phyloP scores from a whole-genome alignment of 164 flowering plant genomes.

The Taxillus chinensis region DNA sequence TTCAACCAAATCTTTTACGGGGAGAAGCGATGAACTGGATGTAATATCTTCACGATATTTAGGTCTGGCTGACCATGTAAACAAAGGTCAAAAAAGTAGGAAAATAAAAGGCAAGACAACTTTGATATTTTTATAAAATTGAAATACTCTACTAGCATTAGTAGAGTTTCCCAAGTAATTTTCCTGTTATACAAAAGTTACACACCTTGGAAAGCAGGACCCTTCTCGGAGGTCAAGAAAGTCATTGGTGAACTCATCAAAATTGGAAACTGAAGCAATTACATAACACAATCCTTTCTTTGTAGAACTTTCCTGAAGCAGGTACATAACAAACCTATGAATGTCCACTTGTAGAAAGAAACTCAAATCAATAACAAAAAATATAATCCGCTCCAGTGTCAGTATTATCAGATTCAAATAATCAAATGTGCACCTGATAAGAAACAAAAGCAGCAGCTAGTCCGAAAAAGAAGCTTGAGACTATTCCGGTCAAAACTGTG shows the following conservation, averaged over 20 bases:
- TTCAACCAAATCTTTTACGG: conserved; percentile 12
- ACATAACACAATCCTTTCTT: conserved; percentile 28
- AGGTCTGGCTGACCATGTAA: conserved; percentile 24
- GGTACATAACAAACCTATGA: background rate
- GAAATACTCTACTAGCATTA: too few species aligned
- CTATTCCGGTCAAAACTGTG: conserved; percentile 15
- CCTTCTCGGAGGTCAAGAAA: conserved; percentile 28
- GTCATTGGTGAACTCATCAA: conserved; percentile 38
- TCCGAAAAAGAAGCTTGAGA: conserved; percentile 25
- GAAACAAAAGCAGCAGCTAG: conserved; percentile 28
- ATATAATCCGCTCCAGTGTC: background rate
- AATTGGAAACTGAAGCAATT: conserved; percentile 20
- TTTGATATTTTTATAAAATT: too few species aligned
- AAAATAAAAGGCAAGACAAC: too few species aligned
- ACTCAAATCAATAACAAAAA: too few species aligned
- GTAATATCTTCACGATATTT: conserved; percentile 12
- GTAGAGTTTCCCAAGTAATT: too few species aligned
- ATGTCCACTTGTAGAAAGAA: background rate
- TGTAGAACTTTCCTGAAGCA: conserved; percentile 25
- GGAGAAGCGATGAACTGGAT: conserved; percentile 5
- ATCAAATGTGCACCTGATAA: conserved; percentile 25
- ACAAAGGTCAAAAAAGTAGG: conserved; percentile 8
- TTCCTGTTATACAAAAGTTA: background rate
- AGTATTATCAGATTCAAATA: background rate
- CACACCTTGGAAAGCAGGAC: conserved; percentile 38